A percentile compares a stretch with the other conserved stretches of the same genome.
Conservation (phyloP, 495 filamentous ascomycete species). For the Penicillium psychrofluorescens region DNA sequence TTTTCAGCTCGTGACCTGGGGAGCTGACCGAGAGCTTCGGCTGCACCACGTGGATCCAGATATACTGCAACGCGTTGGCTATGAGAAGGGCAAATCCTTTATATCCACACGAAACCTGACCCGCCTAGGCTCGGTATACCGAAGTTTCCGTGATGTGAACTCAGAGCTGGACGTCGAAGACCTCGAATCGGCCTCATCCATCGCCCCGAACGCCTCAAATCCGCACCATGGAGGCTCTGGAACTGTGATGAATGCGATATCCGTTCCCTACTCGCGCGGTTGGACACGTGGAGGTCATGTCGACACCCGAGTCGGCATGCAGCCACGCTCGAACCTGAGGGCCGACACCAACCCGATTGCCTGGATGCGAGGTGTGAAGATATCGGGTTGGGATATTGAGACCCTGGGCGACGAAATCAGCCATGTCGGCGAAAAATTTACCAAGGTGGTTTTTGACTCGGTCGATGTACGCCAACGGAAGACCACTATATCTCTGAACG, state of each 20-base stretch:
- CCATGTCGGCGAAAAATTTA: slow-evolving; percentile 71
- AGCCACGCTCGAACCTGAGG: slow-evolving; percentile 46
- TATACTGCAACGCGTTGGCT: slow-evolving; percentile 64
- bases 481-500: slow-evolving; percentile 69
- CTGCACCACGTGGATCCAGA: slow-evolving; percentile 67
- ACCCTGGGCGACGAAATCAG: slow-evolving; percentile 83
- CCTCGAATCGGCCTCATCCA: slow-evolving; percentile 21
- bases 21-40: slow-evolving; percentile 73
- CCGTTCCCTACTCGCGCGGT: slow-evolving; percentile 34
- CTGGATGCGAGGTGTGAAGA: slow-evolving; percentile 93
- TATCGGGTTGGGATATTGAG: slow-evolving; percentile 71
- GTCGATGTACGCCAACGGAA: slow-evolving; percentile 70
- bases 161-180: slow-evolving; percentile 28
- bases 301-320: slow-evolving; percentile 54
- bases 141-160: slow-evolving; percentile 65
- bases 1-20: slow-evolving; percentile 92
- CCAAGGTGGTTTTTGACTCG: slow-evolving; percentile 80
- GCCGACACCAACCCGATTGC: slow-evolving; percentile 70
- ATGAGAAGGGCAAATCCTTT: slow-evolving; percentile 58
- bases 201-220: slow-evolving; percentile 14
- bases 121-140: slow-evolving; percentile 77
- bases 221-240: slow-evolving; percentile 18
- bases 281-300: slow-evolving; percentile 39
- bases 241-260: slow-evolving; percentile 44
- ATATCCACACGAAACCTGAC: slow-evolving; percentile 66